Base-by-base conservation (phyloP, 257 asterid species). In the Solanum pennellii region DNA sequence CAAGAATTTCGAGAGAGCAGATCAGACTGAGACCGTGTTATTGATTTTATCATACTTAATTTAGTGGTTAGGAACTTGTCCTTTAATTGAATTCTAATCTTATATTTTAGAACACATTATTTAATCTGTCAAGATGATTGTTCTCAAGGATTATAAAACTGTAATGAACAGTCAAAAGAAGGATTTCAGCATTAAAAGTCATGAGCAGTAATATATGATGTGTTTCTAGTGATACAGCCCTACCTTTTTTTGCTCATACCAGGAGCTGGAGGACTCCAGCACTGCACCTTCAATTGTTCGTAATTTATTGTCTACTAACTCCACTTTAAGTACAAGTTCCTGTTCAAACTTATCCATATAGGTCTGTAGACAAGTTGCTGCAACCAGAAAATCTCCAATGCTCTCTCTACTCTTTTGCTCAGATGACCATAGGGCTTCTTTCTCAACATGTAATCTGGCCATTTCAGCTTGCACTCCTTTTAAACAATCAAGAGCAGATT, bases 221-320 rank as follows among this genome's bases (percentile, higher is more conserved):
- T 79, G 56, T 41, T 42, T 42, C 82, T 74, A 74, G 37, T 45
- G 85, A 47, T 29, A 49, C 20, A 69, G 27, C 44, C 91, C 21
- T 88, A 97, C 99, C 98, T 95, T 95, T 89, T 88, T 93, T 88
- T 94, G 94, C 86, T 90, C 90, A 85, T 90, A 83, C 94, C 92
- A 93, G 86, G 97, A 95, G 88, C 87, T 87, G 86, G 94, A 83
- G 86, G 94, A 93, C 88, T 90, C 88, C 59, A 90, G 93, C 73
- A 92, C 87, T 35, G 83, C 85, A 87, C 89, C 90, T 90, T 96
- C 97, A 84, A 94, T 85, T 86, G 89, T 89, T 83, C 66, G 90
- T 25, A 95, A 89, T 89, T 95, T 97, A 73, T 49, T 90, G 86
- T 93, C 94, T 91, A 96, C 87, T 66, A 69, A 86, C 83, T 88